phyloP scores from a whole-genome alignment of 345 rosid genomes.

The Ceriops zippeliana region DNA sequence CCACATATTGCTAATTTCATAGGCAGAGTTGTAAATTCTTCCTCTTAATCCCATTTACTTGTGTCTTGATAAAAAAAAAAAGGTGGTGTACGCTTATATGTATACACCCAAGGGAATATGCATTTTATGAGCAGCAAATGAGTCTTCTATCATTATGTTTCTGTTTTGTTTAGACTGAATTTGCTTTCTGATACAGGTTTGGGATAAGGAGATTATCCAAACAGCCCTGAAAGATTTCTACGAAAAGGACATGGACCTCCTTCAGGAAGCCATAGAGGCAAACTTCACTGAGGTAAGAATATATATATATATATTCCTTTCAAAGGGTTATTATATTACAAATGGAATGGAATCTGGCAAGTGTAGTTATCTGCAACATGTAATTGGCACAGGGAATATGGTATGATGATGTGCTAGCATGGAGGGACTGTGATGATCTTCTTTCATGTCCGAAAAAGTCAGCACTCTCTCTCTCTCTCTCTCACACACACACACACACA shows the following conservation, averaged over 20 bases:
- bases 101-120: too few relatives aligned
- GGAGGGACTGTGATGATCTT: conserved; percentile 73
- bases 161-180: too few relatives aligned
- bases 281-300: conserved; percentile 69
- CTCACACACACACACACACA: background rate
- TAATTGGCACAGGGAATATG: conserved; percentile 57
- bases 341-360: background rate
- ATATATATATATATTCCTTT: background rate
- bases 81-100: too few relatives aligned
- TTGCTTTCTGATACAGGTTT: conserved; percentile 43
- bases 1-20: too few relatives aligned
- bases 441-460: conserved; percentile 66
- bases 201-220: conserved; percentile 90
- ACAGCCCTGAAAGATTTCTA: conserved; percentile 70
- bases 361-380: background rate
- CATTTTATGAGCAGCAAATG: too few relatives aligned
- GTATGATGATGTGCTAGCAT: conserved; percentile 64
- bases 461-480: conserved; percentile 6
- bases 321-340: background rate
- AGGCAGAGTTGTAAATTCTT: too few relatives aligned
- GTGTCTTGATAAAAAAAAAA: too few relatives aligned
- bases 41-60: too few relatives aligned
- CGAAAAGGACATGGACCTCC: conserved; percentile 66
- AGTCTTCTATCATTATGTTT: too few relatives aligned
- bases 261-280: conserved; percentile 54